These are phyloP conservation scores for Didymosphaeria variabile DNA, from an alignment of 2,329 filamentous ascomycete genomes.

Conservation along the genomic window DNA sequence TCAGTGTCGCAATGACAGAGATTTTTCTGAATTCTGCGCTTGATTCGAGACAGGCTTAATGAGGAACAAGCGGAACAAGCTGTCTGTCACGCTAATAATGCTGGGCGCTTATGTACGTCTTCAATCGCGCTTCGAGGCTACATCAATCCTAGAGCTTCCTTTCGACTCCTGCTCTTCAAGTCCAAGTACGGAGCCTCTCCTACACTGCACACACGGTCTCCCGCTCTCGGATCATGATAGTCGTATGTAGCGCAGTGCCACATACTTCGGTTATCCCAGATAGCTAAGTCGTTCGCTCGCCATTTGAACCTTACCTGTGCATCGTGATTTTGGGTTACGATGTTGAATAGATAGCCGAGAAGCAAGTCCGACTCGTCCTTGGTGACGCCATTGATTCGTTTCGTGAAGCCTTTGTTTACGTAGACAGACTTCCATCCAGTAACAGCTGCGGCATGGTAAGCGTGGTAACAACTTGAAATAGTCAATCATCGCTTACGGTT, in stretches of 20 bases:
- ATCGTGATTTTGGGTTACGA: conserved; percentile 61
- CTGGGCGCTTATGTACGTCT: background rate
- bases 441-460: conserved; percentile 51
- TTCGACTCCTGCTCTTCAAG: conserved; percentile 58
- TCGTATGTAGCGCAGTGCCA: conserved; percentile 72
- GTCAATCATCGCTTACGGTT: conserved; percentile 53
- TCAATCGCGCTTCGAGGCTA: background rate
- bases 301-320: conserved; percentile 62
- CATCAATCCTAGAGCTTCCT: conserved; percentile 48
- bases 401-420: conserved; percentile 45
- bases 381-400: conserved; percentile 57
- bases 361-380: conserved; percentile 56
- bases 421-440: conserved; percentile 66
- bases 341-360: conserved; percentile 54
- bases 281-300: conserved; percentile 53
- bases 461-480: background rate
- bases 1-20: too few species aligned
- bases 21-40: too few species aligned
- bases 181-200: conserved; percentile 66
- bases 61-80: too few species aligned
- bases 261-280: conserved; percentile 72
- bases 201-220: conserved; percentile 61
- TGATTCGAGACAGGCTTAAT: too few species aligned
- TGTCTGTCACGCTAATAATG: background rate
- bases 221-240: conserved; percentile 65